Evolutionary conservation across 768 basidiomycete genomes (phyloP).

Genomic region (Tricholoma sp.): DNA sequence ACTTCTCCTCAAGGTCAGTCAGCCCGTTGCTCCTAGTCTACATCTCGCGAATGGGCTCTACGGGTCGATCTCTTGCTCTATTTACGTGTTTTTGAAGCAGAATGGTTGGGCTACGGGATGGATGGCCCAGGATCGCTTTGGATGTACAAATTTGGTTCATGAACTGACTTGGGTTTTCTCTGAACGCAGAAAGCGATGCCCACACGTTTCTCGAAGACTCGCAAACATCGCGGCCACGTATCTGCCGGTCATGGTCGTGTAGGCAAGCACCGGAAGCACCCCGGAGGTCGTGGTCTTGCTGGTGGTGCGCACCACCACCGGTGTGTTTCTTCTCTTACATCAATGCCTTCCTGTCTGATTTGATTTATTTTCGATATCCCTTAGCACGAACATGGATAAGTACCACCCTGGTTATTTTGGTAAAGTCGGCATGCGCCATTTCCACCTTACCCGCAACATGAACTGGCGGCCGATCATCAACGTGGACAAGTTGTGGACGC

Average conservation of each 20-base stretch:
- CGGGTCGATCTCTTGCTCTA: constrained; percentile 3
- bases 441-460: constrained; percentile 89
- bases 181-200: constrained; percentile 64
- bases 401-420: constrained; percentile 99
- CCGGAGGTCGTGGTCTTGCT: constrained; percentile 99
- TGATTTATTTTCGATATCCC: not conserved
- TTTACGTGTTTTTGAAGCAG: constrained; percentile 10
- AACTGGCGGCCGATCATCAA: constrained; percentile 97
- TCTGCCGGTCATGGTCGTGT: constrained; percentile 99
- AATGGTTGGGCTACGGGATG: constrained; percentile 31
- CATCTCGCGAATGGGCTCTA: constrained; percentile 1
- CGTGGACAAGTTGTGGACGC: constrained; percentile 94
- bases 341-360: not conserved
- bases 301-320: constrained; percentile 99
- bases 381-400: constrained; percentile 94
- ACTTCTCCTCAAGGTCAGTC: constrained; percentile 67
- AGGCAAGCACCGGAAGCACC: constrained; percentile 99
- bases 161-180: constrained; percentile 14
- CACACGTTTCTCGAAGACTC: constrained; percentile 92
- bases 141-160: constrained; percentile 37
- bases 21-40: constrained; percentile 17
- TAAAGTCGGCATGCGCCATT: constrained; percentile 99
- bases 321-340: constrained; percentile 38
- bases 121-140: constrained; percentile 33
- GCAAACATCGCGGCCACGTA: constrained; percentile 99